Evolutionary conservation across 106 monocot genomes (phyloP).

Genomic region (Gastrodia elata): DNA sequence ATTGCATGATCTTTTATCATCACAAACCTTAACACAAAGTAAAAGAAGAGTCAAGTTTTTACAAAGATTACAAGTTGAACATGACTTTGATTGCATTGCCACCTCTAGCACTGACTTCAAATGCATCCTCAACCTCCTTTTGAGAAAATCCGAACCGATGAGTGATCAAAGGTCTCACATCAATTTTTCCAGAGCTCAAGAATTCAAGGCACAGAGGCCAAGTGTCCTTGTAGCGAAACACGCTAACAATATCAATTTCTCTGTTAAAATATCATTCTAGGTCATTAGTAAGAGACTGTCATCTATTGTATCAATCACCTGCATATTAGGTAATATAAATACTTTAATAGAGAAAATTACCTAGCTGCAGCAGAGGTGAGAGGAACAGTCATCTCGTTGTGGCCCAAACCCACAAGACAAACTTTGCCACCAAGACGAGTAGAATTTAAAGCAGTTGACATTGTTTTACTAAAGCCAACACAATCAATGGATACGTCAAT

Average conservation of each 20-base stretch:
- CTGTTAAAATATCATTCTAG: too few relatives aligned
- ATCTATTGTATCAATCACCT: not conserved
- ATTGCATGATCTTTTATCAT: constrained; percentile 4
- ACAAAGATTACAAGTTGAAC: constrained; percentile 71
- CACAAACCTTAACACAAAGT: too few relatives aligned
- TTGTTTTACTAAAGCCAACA: constrained; percentile 87
- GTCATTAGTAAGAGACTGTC: not conserved
- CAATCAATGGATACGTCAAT: constrained; percentile 81
- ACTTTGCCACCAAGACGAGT: constrained; percentile 80
- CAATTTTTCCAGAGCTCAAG: constrained; percentile 70
- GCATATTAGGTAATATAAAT: not conserved
- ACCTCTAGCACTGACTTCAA: constrained; percentile 85
- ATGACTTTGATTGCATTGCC: constrained; percentile 90
- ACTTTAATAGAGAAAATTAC: constrained; percentile 11
- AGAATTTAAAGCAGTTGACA: constrained; percentile 74
- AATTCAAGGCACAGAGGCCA: constrained; percentile 92
- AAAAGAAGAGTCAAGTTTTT: too few relatives aligned
- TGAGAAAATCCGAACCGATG: constrained; percentile 94
- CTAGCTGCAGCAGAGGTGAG: constrained; percentile 78
- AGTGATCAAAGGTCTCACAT: constrained; percentile 91
- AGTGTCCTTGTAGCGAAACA: constrained; percentile 93
- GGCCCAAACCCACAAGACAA: constrained; percentile 90
- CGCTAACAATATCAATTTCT: constrained; percentile 81
- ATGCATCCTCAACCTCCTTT: constrained; percentile 84
- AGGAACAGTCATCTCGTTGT: constrained; percentile 84